Evolutionary conservation across 495 filamentous ascomycete genomes (phyloP).

Genomic region (Xylaria curta): DNA sequence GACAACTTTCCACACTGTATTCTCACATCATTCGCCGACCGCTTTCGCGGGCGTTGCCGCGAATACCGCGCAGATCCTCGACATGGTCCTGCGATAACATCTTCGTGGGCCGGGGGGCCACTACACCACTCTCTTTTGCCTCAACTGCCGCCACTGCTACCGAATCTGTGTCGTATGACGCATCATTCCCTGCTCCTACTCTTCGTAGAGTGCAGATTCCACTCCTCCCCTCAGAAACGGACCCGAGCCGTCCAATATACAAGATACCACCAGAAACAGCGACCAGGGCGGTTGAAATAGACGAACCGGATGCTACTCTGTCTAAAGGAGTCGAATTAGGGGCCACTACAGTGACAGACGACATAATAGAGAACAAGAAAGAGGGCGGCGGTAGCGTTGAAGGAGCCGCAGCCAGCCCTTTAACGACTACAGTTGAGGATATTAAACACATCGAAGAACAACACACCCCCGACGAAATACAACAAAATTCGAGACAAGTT

Average conservation of each 20-base stretch:
- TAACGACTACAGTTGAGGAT: too few relatives aligned
- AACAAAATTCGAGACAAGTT: neutral
- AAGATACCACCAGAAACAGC: neutral
- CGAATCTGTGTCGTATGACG: neutral
- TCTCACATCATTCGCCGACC: slow-evolving; percentile 45
- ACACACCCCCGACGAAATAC: neutral
- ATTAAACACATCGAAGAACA: neutral
- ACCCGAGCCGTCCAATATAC: too few relatives aligned
- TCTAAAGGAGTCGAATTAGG: neutral
- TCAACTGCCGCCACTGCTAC: neutral
- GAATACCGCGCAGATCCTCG: slow-evolving; percentile 54
- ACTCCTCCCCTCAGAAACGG: neutral
- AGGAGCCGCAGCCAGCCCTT: neutral
- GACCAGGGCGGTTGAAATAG: neutral
- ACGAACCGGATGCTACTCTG: neutral
- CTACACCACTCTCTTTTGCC: slow-evolving; percentile 21
- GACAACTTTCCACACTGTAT: slow-evolving; percentile 53
- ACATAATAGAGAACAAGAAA: neutral
- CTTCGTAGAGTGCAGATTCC: neutral
- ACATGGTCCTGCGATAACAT: slow-evolving; percentile 58
- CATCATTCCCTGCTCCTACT: neutral
- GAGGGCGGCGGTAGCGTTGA: neutral
- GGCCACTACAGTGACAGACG: neutral
- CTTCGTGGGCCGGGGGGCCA: slow-evolving; percentile 60
- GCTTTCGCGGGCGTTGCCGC: slow-evolving; percentile 58